Evolutionary conservation across 768 basidiomycete species (phyloP).

Genomic region (Tremella fuciformis): DNA sequence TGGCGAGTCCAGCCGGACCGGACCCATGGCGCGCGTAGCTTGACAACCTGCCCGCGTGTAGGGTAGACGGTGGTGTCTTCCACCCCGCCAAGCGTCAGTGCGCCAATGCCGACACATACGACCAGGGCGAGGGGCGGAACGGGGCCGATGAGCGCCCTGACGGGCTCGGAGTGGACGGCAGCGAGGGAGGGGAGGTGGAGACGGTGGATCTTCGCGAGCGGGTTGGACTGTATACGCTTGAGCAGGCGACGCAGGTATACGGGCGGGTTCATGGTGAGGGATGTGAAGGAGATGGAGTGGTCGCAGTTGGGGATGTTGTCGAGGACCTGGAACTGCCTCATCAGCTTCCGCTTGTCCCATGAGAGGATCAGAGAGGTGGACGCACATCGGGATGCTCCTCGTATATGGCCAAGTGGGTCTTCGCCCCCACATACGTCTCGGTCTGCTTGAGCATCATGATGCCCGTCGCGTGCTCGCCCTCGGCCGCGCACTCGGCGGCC

Average conservation of each 20-base stretch:
- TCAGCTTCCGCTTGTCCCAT: background rate
- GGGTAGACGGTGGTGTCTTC: constrained; percentile 34
- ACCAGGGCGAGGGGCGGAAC: constrained; percentile 28
- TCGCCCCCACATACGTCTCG: constrained; percentile 44
- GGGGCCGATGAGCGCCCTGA: constrained; percentile 24
- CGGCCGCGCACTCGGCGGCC: constrained; percentile 35
- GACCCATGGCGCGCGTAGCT: constrained; percentile 46
- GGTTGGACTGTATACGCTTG: constrained; percentile 14
- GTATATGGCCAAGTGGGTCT: constrained; percentile 46
- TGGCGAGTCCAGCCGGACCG: constrained; percentile 48
- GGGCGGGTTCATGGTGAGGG: constrained; percentile 51
- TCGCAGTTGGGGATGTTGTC: constrained; percentile 3
- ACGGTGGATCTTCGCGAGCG: constrained; percentile 24
- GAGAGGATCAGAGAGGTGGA: constrained; percentile 1
- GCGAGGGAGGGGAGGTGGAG: constrained; percentile 33
- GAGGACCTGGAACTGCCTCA: constrained; percentile 17
- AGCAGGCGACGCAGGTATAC: constrained; percentile 45
- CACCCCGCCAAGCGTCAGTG: constrained; percentile 41
- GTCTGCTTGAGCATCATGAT: constrained; percentile 50
- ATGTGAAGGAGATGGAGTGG: constrained; percentile 49
- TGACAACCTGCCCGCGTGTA: constrained; percentile 49
- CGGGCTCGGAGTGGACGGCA: constrained; percentile 18
- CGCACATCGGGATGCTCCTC: constrained; percentile 50
- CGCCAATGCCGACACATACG: constrained; percentile 50
- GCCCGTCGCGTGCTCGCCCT: constrained; percentile 29